Conservation (phyloP, 495 filamentous ascomycete genomes). For the Penicillium turbatum region DNA sequence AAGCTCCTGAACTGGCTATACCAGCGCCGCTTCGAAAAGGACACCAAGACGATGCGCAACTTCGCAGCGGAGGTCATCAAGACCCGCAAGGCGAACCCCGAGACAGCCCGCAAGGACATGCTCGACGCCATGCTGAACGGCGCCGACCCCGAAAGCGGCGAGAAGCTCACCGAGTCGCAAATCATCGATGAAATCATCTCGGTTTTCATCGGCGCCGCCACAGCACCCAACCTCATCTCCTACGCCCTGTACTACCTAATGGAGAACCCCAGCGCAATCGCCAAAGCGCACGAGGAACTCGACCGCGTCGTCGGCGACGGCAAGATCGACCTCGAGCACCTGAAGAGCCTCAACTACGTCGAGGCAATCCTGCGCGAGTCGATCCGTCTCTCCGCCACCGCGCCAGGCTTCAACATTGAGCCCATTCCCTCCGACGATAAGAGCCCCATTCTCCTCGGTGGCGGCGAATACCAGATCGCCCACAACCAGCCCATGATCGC, state of each 20-base stretch:
- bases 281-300: constrained; percentile 34
- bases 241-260: constrained; percentile 39
- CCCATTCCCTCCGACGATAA: constrained; percentile 50
- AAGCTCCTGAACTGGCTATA: constrained; percentile 36
- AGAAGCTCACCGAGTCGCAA: constrained; percentile 52
- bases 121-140: constrained; percentile 64
- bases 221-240: constrained; percentile 34
- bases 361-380: constrained; percentile 68
- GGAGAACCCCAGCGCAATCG: constrained; percentile 27
- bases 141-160: constrained; percentile 60
- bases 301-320: constrained; percentile 29
- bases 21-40: constrained; percentile 45
- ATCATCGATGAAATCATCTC: constrained; percentile 61
- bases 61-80: constrained; percentile 56
- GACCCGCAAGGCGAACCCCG: constrained; percentile 48
- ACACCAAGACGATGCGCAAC: constrained; percentile 52
- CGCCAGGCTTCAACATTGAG: constrained; percentile 59
- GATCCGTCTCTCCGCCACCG: constrained; percentile 62
- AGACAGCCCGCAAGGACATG: constrained; percentile 52
- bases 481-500: constrained; percentile 59
- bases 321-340: constrained; percentile 48
- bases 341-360: constrained; percentile 61
- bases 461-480: constrained; percentile 63
- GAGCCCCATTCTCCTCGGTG: constrained; percentile 47
- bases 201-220: constrained; percentile 40